phyloP scores from a whole-genome alignment of 495 filamentous ascomycete species.

The Achaetomiella virescens region DNA sequence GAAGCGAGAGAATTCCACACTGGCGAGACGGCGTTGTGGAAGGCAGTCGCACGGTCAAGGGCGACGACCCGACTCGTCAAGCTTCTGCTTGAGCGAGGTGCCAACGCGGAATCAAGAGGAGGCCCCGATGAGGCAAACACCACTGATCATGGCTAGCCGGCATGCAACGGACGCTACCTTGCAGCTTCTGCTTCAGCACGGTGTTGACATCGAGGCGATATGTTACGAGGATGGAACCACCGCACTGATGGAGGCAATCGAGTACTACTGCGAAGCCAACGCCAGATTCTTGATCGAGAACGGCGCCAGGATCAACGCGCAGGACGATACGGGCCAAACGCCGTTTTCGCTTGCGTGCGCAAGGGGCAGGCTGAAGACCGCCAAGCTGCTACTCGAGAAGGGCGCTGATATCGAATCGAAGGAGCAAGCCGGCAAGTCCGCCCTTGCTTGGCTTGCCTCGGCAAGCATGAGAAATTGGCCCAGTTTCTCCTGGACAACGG shows the following conservation, averaged over 20 bases:
- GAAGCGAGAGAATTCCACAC: no score
- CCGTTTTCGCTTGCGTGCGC: background rate
- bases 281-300: background rate
- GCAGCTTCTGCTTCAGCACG: background rate
- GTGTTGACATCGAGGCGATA: background rate
- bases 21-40: background rate
- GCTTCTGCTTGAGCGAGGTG: background rate
- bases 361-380: background rate
- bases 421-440: no score
- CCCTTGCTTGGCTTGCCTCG: no score
- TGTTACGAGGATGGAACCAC: background rate
- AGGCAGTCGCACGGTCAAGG: no score
- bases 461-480: no score
- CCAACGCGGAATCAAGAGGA: background rate
- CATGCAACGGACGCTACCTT: background rate
- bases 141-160: background rate
- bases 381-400: background rate
- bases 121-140: background rate
- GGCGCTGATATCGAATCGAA: conserved; percentile 17
- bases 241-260: background rate
- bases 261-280: background rate
- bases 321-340: background rate
- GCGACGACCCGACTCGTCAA: background rate
- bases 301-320: background rate
- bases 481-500: no score